Conservation (phyloP, 345 rosid species). For the Punica granatum region DNA sequence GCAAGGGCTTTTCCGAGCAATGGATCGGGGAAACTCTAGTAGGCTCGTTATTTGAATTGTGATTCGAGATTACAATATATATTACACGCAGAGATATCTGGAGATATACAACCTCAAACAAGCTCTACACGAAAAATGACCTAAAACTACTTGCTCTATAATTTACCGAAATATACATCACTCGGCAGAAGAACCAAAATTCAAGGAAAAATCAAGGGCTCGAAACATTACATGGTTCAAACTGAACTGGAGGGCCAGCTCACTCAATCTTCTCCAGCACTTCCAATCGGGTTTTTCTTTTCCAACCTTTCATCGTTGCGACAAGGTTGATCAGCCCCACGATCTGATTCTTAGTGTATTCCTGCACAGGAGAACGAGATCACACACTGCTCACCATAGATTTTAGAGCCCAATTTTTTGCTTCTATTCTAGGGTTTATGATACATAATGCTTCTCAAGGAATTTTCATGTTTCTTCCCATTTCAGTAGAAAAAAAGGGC, state of each 20-base stretch:
- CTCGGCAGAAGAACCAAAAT: neutral
- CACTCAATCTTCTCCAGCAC: slow-evolving; percentile 76
- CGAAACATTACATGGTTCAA: slow-evolving; percentile 14
- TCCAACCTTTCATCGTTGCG: slow-evolving; percentile 94
- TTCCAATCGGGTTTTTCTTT: slow-evolving; percentile 84
- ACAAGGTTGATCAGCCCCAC: slow-evolving; percentile 81
- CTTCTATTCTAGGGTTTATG: neutral
- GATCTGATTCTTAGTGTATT: slow-evolving; percentile 69
- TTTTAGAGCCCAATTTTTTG: too few relatives aligned
- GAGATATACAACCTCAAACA: slow-evolving; percentile 8
- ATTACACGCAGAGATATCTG: slow-evolving; percentile 6
- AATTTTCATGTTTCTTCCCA: neutral
- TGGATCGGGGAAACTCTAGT: neutral
- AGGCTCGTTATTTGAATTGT: neutral
- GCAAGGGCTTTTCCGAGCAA: too few relatives aligned
- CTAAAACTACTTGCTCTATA: neutral
- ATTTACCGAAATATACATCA: slow-evolving; percentile 14
- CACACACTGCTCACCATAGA: neutral
- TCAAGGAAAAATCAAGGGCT: neutral
- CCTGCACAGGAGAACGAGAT: slow-evolving; percentile 33
- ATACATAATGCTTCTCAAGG: neutral
- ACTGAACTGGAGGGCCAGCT: slow-evolving; percentile 15
- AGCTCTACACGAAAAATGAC: slow-evolving; percentile 15
- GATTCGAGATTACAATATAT: neutral
- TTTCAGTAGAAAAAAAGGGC: neutral